phyloP scores from a whole-genome alignment of 495 filamentous ascomycete species.

The Aspergillus baeticus region DNA sequence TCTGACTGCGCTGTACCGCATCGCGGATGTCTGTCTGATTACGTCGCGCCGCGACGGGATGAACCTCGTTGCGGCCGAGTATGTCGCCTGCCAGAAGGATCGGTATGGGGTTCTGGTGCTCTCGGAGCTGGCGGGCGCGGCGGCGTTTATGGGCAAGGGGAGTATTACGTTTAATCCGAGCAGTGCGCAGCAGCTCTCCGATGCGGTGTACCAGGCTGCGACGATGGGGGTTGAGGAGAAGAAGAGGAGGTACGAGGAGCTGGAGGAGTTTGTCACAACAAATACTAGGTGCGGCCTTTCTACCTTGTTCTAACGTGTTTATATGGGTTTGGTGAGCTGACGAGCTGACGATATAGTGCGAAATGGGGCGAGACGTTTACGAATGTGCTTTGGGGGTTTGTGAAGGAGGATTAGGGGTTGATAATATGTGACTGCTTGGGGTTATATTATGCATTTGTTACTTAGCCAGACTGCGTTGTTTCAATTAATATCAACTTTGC shows the following conservation, averaged over 20 bases:
- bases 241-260: conserved; percentile 70
- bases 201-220: conserved; percentile 79
- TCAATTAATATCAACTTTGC: too few species aligned
- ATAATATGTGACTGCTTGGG: too few species aligned
- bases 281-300: conserved; percentile 67
- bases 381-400: not conserved
- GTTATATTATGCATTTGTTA: too few species aligned
- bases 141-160: conserved; percentile 75
- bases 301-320: not conserved
- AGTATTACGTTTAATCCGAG: conserved; percentile 88
- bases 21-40: conserved; percentile 87
- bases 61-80: conserved; percentile 96
- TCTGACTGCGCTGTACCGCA: conserved; percentile 86
- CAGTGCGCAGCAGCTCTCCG: conserved; percentile 84
- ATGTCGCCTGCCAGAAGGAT: conserved; percentile 84
- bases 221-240: conserved; percentile 80
- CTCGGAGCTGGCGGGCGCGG: conserved; percentile 89
- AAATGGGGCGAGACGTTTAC: conserved; percentile 41
- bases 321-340: conserved; percentile 3
- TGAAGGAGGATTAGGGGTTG: too few species aligned
- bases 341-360: conserved; percentile 23
- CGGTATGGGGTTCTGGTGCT: conserved; percentile 86
- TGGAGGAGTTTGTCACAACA: conserved; percentile 81
- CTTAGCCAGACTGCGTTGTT: too few species aligned
- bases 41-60: conserved; percentile 93